A percentile compares a stretch with the other conserved stretches of the same genome.
Evolutionary conservation across 352 stramenopile species (phyloP).

Genomic region (Phytopythium oedochilum): DNA sequence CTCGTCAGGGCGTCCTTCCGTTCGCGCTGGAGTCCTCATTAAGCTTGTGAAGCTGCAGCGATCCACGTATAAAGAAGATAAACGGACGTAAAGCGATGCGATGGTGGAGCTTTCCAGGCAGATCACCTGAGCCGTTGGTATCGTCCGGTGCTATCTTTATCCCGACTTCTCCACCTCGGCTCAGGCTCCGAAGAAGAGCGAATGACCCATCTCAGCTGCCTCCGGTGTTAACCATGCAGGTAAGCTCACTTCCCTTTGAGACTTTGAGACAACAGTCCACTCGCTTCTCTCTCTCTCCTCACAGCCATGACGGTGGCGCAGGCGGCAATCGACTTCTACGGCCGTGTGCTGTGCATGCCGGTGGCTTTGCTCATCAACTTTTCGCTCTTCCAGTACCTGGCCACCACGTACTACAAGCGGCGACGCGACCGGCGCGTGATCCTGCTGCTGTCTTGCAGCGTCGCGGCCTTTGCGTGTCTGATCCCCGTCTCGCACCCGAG

Average conservation of each 20-base stretch:
- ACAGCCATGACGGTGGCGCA: background rate
- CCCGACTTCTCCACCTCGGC: no score
- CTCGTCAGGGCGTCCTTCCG: background rate
- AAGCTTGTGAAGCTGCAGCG: background rate
- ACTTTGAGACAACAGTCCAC: no score
- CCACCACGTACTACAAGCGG: slow-evolving; percentile 11
- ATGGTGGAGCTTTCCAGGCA: no score
- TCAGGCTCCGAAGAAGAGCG: no score
- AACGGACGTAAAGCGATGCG: no score
- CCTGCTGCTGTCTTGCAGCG: slow-evolving; percentile 8
- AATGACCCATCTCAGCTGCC: no score
- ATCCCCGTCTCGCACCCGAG: slow-evolving; percentile 19
- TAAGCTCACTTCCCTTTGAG: no score
- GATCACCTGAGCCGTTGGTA: no score
- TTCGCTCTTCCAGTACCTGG: slow-evolving; percentile 11
- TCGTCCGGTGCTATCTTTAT: no score
- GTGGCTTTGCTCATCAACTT: slow-evolving; percentile 11
- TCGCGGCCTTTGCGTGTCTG: slow-evolving; percentile 19
- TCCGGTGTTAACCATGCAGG: no score
- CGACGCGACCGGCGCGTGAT: slow-evolving; percentile 10
- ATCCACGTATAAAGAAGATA: no score
- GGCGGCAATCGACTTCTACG: slow-evolving; percentile 6
- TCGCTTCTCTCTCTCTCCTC: background rate
- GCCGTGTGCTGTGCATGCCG: slow-evolving; percentile 6
- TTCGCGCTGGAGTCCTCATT: background rate